Percentiles rank a stretch among this genome's conserved stretches.
phyloP scores from a whole-genome alignment of 495 filamentous ascomycete species.

The Penicillium fimorum region DNA sequence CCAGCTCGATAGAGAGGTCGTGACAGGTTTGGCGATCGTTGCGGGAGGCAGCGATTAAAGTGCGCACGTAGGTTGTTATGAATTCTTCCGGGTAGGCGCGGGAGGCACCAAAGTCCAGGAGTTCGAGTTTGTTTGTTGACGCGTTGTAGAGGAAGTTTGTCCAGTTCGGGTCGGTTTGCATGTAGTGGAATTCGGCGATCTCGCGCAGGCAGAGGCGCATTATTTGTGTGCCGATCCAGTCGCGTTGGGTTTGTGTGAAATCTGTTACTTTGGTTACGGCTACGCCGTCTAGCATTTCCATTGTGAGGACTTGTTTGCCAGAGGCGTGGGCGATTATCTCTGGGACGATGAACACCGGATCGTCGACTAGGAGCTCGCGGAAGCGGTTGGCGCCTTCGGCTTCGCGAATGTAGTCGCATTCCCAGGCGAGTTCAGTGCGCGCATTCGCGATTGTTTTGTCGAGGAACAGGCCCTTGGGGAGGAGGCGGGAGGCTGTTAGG shows the following conservation, averaged over 20 bases:
- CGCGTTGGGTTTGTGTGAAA: constrained; percentile 75
- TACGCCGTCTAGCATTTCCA: constrained; percentile 83
- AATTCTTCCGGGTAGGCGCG: constrained; percentile 80
- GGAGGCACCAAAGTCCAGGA: constrained; percentile 93
- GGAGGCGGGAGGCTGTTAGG: constrained; percentile 80
- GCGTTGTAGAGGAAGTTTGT: constrained; percentile 97
- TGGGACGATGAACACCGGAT: constrained; percentile 78
- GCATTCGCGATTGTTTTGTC: constrained; percentile 98
- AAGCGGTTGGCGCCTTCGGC: constrained; percentile 76
- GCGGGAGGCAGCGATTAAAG: constrained; percentile 74
- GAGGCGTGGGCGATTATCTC: constrained; percentile 74
- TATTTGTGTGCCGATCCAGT: constrained; percentile 90
- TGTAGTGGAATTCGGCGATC: constrained; percentile 89
- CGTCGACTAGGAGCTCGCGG: constrained; percentile 65
- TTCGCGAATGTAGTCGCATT: constrained; percentile 93
- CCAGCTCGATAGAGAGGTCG: constrained; percentile 72
- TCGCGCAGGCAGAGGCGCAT: constrained; percentile 90
- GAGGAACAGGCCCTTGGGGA: constrained; percentile 89
- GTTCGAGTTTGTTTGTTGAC: constrained; percentile 69
- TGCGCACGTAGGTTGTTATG: constrained; percentile 70
- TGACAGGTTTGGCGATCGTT: constrained; percentile 61
- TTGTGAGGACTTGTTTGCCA: constrained; percentile 85
- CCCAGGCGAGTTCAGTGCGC: constrained; percentile 89
- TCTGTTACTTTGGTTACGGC: constrained; percentile 80
- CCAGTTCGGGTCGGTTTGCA: constrained; percentile 99